Conservation (phyloP, 2,329 filamentous ascomycete genomes). For the Beauveria asiatica region DNA sequence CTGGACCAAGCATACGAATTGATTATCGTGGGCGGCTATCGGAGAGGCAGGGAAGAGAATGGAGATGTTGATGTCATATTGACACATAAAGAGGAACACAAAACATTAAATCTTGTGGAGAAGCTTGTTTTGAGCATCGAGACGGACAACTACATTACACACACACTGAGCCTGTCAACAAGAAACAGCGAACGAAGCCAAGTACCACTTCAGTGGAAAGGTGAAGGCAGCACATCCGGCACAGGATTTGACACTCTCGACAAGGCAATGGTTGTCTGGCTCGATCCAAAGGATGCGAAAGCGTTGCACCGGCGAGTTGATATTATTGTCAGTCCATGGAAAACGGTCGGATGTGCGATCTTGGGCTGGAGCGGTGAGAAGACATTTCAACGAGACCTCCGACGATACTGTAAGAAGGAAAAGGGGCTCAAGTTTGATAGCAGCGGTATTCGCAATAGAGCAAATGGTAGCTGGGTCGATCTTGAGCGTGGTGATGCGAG, state of each 20-base stretch:
- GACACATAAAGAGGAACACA: conserved; percentile 62
- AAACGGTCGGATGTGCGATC: conserved; percentile 78
- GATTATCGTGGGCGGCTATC: conserved; percentile 69
- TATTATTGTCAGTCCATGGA: conserved; percentile 85
- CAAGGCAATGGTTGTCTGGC: conserved; percentile 90
- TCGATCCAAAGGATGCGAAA: conserved; percentile 29
- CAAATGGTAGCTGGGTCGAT: conserved; percentile 62
- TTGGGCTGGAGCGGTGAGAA: conserved; percentile 83
- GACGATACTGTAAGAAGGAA: conserved; percentile 66
- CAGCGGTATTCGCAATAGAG: conserved; percentile 66
- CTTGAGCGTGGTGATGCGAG: conserved; percentile 46
- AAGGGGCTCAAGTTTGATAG: conserved; percentile 82
- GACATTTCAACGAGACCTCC: conserved; percentile 80
- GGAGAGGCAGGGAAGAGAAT: conserved; percentile 63
- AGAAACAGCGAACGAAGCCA: conserved; percentile 68
- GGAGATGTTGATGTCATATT: conserved; percentile 85
- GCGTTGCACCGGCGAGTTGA: conserved; percentile 75
- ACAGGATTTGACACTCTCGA: conserved; percentile 80
- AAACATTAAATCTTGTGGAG: conserved; percentile 62
- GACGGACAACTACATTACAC: conserved; percentile 62
- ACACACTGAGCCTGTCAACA: conserved; percentile 65
- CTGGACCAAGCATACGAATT: conserved; percentile 49
- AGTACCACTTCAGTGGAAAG: conserved; percentile 44
- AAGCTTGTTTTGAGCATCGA: conserved; percentile 67
- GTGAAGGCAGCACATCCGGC: conserved; percentile 26